Evolutionary conservation across 2,329 filamentous ascomycete genomes (phyloP).

Genomic region (Fusarium mexicanum): DNA sequence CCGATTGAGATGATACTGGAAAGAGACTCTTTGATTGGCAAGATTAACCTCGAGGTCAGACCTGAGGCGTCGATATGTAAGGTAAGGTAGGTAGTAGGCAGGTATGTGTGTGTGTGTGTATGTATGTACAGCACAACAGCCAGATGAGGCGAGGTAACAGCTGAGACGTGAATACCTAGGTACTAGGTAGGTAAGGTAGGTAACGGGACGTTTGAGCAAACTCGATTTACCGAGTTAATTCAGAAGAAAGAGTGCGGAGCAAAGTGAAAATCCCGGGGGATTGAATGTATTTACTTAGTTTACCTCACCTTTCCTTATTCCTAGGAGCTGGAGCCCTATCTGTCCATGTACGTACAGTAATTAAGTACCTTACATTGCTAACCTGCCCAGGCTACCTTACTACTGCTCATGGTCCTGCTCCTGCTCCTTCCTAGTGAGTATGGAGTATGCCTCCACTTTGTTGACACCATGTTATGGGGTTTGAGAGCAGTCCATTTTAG

Average conservation of each 20-base stretch:
- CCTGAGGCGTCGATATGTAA: conserved; percentile 15
- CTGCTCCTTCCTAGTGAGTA: conserved; percentile 18
- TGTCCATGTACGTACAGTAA: background rate
- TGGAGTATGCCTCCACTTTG: conserved; percentile 33
- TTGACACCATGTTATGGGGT: conserved; percentile 35
- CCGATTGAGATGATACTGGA: conserved; percentile 10
- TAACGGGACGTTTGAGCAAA: background rate
- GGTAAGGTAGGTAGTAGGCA: background rate
- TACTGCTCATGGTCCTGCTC: background rate
- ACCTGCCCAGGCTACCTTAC: background rate
- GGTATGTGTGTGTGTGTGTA: background rate
- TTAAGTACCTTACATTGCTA: conserved; percentile 5
- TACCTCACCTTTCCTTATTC: background rate
- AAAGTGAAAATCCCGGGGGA: conserved; percentile 24
- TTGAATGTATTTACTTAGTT: conserved; percentile 26
- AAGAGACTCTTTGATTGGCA: conserved; percentile 16
- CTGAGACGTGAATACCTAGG: background rate
- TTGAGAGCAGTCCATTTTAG: conserved; percentile 22
- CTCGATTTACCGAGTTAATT: conserved; percentile 1
- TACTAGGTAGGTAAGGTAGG: background rate
- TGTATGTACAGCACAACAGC: background rate
- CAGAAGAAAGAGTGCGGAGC: conserved; percentile 12
- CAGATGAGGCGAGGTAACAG: background rate
- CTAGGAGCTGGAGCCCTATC: conserved; percentile 22
- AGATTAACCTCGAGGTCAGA: conserved; percentile 15